These are phyloP conservation scores for Apiotrichum laibachii DNA, from an alignment of 1,284 basidiomycete genomes.

Conservation along the genomic window DNA sequence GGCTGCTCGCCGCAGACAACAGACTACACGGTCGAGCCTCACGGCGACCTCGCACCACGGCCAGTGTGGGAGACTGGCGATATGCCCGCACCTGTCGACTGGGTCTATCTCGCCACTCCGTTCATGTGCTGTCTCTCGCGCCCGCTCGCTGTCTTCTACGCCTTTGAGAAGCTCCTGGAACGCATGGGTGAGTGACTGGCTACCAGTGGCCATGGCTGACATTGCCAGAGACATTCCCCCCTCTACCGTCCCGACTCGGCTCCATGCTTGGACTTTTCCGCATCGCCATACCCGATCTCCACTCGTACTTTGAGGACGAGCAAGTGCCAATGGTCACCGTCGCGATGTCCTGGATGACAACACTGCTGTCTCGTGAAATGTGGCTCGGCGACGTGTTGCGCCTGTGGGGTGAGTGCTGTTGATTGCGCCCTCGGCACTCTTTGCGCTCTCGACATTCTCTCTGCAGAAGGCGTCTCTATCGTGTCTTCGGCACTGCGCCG, in stretches of 20 bases:
- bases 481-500: not conserved
- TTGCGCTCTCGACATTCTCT: too few relatives aligned
- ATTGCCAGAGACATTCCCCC: constrained; percentile 35
- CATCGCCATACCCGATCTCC: constrained; percentile 42
- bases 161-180: constrained; percentile 42
- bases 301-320: constrained; percentile 50
- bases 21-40: not conserved
- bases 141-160: constrained; percentile 40
- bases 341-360: constrained; percentile 46
- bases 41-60: constrained; percentile 5
- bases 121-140: constrained; percentile 43
- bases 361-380: constrained; percentile 46
- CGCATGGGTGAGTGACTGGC: constrained; percentile 34
- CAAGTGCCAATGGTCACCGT: constrained; percentile 47
- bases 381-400: constrained; percentile 46
- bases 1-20: constrained; percentile 12
- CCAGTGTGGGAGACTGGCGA: constrained; percentile 10
- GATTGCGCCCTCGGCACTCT: too few relatives aligned
- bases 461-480: too few relatives aligned
- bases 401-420: constrained; percentile 43
- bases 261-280: constrained; percentile 45
- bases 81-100: constrained; percentile 30
- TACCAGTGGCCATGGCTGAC: constrained; percentile 1
- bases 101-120: constrained; percentile 47
- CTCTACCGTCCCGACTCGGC: constrained; percentile 41